These are phyloP conservation scores for Penicillium sp. DNA, from an alignment of 2,329 filamentous ascomycete species.

Conservation along the genomic window DNA sequence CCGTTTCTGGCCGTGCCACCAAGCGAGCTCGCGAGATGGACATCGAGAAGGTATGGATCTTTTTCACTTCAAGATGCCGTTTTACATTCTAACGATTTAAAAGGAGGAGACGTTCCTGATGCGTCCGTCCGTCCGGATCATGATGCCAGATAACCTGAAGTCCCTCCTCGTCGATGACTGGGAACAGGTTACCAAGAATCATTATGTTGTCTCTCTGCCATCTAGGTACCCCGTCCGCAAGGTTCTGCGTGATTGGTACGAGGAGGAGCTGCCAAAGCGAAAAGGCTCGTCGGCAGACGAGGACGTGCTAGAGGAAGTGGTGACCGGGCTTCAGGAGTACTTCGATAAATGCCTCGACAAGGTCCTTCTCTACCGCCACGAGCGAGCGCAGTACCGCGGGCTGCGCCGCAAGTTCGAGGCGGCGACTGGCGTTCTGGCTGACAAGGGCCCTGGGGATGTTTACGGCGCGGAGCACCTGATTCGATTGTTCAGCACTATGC, in stretches of 20 bases:
- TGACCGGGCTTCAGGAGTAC: slow-evolving; percentile 83
- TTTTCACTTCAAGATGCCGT: too few species aligned
- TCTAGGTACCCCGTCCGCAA: slow-evolving; percentile 68
- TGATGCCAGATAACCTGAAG: slow-evolving; percentile 85
- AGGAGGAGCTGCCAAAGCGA: slow-evolving; percentile 64
- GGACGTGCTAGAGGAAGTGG: slow-evolving; percentile 85
- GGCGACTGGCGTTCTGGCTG: slow-evolving; percentile 60
- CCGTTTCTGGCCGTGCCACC: slow-evolving; percentile 42
- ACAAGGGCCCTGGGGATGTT: slow-evolving; percentile 71
- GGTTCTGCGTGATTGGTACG: slow-evolving; percentile 77
- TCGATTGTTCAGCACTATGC: slow-evolving; percentile 80
- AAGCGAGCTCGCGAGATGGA: slow-evolving; percentile 47
- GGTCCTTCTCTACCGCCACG: slow-evolving; percentile 89
- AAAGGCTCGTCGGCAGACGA: slow-evolving; percentile 59
- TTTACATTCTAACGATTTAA: slow-evolving; percentile 6
- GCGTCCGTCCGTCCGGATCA: slow-evolving; percentile 79
- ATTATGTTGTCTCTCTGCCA: slow-evolving; percentile 81
- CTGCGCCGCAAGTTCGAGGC: slow-evolving; percentile 67
- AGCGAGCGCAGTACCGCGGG: slow-evolving; percentile 81
- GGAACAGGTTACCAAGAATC: slow-evolving; percentile 97
- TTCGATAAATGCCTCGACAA: slow-evolving; percentile 88
- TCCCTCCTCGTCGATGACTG: slow-evolving; percentile 94
- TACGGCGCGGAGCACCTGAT: slow-evolving; percentile 92
- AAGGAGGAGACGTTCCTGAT: slow-evolving; percentile 86
- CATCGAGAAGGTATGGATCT: slow-evolving; percentile 44